Conservation (phyloP, 805 yeast species). For the Saccharomyces eubayanus region DNA sequence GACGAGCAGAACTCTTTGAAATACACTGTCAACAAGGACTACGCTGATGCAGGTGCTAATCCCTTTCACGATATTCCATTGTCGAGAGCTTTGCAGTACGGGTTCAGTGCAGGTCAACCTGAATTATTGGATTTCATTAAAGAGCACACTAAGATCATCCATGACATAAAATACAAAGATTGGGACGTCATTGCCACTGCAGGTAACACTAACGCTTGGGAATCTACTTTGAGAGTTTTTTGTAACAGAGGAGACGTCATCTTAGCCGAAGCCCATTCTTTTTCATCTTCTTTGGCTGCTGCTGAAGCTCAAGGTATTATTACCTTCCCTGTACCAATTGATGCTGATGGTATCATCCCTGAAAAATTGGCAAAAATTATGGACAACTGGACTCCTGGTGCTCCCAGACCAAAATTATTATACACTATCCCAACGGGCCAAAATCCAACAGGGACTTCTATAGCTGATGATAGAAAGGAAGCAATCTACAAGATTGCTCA, state of each 20-base stretch:
- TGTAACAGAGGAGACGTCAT: slow-evolving; percentile 74
- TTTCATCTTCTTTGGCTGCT: slow-evolving; percentile 78
- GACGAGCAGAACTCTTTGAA: slow-evolving; percentile 26
- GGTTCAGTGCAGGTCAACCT: slow-evolving; percentile 72
- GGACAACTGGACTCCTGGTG: slow-evolving; percentile 56
- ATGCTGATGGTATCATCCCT: slow-evolving; percentile 70
- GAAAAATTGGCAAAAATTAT: slow-evolving; percentile 54
- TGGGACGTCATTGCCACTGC: slow-evolving; percentile 68
- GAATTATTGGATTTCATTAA: slow-evolving; percentile 58
- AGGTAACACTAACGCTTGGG: slow-evolving; percentile 91
- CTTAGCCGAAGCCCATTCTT: slow-evolving; percentile 72
- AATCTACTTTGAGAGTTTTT: slow-evolving; percentile 70
- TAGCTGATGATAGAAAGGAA: slow-evolving; percentile 67
- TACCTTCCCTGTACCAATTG: slow-evolving; percentile 69
- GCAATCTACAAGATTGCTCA: slow-evolving; percentile 69
- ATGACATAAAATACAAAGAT: slow-evolving; percentile 43
- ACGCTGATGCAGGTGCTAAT: slow-evolving; percentile 34
- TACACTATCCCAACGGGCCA: slow-evolving; percentile 95
- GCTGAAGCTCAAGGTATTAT: slow-evolving; percentile 64
- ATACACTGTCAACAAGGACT: slow-evolving; percentile 23
- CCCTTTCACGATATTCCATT: slow-evolving; percentile 52
- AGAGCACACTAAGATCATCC: slow-evolving; percentile 60
- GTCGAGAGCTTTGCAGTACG: slow-evolving; percentile 85
- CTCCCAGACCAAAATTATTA: slow-evolving; percentile 71
- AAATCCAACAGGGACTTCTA: slow-evolving; percentile 91